Base-by-base conservation (phyloP, 345 rosid genomes). In the Capsella bursapastoris region DNA sequence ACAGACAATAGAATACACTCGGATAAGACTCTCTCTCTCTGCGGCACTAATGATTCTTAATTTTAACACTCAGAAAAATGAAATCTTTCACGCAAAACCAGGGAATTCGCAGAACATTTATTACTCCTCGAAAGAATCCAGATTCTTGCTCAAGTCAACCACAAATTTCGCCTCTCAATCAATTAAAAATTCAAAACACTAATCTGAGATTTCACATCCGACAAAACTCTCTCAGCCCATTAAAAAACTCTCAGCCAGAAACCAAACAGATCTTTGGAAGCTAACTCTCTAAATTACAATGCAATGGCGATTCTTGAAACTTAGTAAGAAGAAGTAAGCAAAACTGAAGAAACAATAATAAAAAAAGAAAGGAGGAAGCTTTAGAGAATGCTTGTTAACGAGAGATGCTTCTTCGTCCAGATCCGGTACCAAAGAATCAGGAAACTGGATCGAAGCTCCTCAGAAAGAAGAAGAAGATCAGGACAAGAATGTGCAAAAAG, bases 401-500 rank as follows among this genome's bases (percentile, higher is more conserved):
- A 57, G 73, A 60, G 68, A 60, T 41, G 63, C 70, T 76, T 49
- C 16, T 76, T 49, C 16, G 41, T 45, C 34, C 57, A 77, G 80
- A 77, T 77, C 76, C 66, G 53, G 66, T 63, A 55, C 70, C 70
- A 6, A 41, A 70, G 67, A 55, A 13, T 35, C 18, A 28, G 69
- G 79, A 58, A 66, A 53, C 60, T 68, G 68, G 16, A 68, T 69
- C 57, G 64, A 53, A 75, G 57, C 48, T 43, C 2, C 15, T 57
- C 62, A 70, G 43, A 61, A 47, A 34, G 37, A 34, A 68, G 63
- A 66, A 51, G 71, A 52, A 67, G 73, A 68, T 43, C 38, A 69
- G n/a, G 66, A 70, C 71, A 64, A 70, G 76, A 76, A 47, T 69
- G 66, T 70, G 61, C 14, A 40, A 61, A 68, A 76, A 77, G 76